Conservation (phyloP, 2,329 filamentous ascomycete genomes). For the Alternaria metachromatica region DNA sequence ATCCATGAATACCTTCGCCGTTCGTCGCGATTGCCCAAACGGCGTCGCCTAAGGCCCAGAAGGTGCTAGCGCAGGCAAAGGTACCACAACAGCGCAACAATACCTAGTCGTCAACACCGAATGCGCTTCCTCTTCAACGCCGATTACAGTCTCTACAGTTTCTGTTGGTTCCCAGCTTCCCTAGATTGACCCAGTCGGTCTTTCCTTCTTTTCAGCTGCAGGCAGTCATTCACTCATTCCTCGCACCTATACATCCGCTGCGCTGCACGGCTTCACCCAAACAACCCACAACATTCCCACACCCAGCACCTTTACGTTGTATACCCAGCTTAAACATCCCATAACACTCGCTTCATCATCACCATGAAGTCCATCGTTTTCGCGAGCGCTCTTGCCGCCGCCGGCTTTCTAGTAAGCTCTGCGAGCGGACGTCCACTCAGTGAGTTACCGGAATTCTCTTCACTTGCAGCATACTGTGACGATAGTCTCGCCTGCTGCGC, state of each 20-base stretch:
- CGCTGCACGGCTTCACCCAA: constrained; percentile 1
- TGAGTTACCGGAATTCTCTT: constrained; percentile 19
- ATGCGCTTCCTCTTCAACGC: constrained; percentile 19
- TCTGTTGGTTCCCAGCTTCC: constrained; percentile 22
- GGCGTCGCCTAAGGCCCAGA: constrained; percentile 19
- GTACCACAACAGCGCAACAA: constrained; percentile 21
- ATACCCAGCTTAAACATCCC: constrained; percentile 33
- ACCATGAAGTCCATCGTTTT: constrained; percentile 56
- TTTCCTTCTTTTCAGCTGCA: constrained; percentile 29
- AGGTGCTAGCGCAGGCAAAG: constrained; percentile 15
- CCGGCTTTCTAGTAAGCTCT: constrained; percentile 50
- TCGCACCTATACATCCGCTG: constrained; percentile 10
- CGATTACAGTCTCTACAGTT: constrained; percentile 26
- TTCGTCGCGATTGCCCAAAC: constrained; percentile 17
- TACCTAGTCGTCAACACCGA: constrained; percentile 15
- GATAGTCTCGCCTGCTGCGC: background rate
- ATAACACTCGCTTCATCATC: constrained; percentile 39
- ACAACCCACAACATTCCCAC: constrained; percentile 9
- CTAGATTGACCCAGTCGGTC: constrained; percentile 23
- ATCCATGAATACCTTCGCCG: constrained; percentile 1
- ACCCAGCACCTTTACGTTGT: constrained; percentile 24
- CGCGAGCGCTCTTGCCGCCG: constrained; percentile 41
- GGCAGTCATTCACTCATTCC: constrained; percentile 35
- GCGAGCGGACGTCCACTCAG: constrained; percentile 53
- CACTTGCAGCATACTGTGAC: background rate